Evolutionary conservation across 2,329 filamentous ascomycete species (phyloP).

Genomic region (Colletotrichum orbiculare): DNA sequence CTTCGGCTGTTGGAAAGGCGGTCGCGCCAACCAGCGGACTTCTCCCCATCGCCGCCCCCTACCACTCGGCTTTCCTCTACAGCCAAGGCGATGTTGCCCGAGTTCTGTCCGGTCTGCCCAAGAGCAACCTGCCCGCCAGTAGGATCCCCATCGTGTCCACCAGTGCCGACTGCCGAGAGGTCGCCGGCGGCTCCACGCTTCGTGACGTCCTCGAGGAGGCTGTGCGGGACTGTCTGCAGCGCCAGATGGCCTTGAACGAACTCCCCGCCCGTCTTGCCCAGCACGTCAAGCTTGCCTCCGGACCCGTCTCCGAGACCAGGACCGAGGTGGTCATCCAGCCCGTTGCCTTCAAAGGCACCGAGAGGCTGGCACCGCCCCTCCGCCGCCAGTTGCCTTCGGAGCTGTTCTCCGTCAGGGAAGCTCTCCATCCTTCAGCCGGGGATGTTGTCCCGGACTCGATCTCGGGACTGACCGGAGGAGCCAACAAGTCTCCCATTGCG

Average conservation of each 20-base stretch:
- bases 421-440: slow-evolving; percentile 48
- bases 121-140: slow-evolving; percentile 56
- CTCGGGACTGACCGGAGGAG: slow-evolving; percentile 60
- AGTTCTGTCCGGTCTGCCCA: slow-evolving; percentile 52
- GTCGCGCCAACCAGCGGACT: slow-evolving; percentile 55
- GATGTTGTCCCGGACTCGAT: slow-evolving; percentile 46
- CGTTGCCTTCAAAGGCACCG: slow-evolving; percentile 9
- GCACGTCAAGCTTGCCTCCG: not conserved
- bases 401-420: slow-evolving; percentile 56
- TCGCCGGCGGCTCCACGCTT: slow-evolving; percentile 54
- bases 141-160: slow-evolving; percentile 62
- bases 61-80: slow-evolving; percentile 67
- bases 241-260: slow-evolving; percentile 1
- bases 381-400: slow-evolving; percentile 50
- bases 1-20: slow-evolving; percentile 53
- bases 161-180: slow-evolving; percentile 54
- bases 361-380: not conserved
- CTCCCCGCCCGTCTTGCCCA: slow-evolving; percentile 3
- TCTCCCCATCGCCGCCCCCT: slow-evolving; percentile 66
- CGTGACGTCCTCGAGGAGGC: slow-evolving; percentile 59
- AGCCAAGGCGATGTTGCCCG: slow-evolving; percentile 53
- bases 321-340: slow-evolving; percentile 1
- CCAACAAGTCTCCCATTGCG: slow-evolving; percentile 75
- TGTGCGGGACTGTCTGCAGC: slow-evolving; percentile 41
- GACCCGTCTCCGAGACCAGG: not conserved